phyloP scores from a whole-genome alignment of 2,329 filamentous ascomycete genomes.

The Sporothrix protearum region DNA sequence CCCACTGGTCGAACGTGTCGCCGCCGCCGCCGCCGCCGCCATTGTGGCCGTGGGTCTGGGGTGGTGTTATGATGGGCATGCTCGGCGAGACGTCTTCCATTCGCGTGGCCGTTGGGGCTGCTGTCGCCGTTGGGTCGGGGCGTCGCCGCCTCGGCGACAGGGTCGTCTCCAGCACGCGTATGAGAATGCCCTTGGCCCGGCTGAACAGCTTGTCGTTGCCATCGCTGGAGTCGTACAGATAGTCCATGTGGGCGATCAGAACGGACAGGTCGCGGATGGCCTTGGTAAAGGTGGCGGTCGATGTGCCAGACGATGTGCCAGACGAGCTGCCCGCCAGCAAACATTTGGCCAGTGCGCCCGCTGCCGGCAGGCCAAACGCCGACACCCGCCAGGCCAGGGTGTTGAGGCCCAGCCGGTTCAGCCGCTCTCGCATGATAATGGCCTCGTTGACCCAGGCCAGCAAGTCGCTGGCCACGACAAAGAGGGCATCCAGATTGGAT shows the following conservation, averaged over 20 bases:
- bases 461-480: slow-evolving; percentile 18
- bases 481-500: slow-evolving; percentile 12
- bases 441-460: slow-evolving; percentile 23
- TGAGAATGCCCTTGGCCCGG: slow-evolving; percentile 18
- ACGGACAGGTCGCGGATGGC: slow-evolving; percentile 20
- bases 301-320: neutral
- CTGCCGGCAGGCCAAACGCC: slow-evolving; percentile 20
- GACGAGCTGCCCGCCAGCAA: slow-evolving; percentile 1
- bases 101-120: neutral
- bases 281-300: neutral
- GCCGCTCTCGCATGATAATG: slow-evolving; percentile 17
- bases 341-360: slow-evolving; percentile 18
- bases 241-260: slow-evolving; percentile 21
- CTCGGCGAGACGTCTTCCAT: neutral
- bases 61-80: neutral
- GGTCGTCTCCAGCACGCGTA: slow-evolving; percentile 10
- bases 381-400: slow-evolving; percentile 21
- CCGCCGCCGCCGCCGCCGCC: neutral
- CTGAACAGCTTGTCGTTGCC: slow-evolving; percentile 23
- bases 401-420: slow-evolving; percentile 19
- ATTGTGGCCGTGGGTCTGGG: neutral
- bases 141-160: neutral
- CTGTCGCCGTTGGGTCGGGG: neutral
- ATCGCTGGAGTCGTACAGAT: slow-evolving; percentile 21
- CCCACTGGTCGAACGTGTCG: slow-evolving; percentile 8